phyloP scores from a whole-genome alignment of 2,329 filamentous ascomycete genomes.

The Penicillium italicum region DNA sequence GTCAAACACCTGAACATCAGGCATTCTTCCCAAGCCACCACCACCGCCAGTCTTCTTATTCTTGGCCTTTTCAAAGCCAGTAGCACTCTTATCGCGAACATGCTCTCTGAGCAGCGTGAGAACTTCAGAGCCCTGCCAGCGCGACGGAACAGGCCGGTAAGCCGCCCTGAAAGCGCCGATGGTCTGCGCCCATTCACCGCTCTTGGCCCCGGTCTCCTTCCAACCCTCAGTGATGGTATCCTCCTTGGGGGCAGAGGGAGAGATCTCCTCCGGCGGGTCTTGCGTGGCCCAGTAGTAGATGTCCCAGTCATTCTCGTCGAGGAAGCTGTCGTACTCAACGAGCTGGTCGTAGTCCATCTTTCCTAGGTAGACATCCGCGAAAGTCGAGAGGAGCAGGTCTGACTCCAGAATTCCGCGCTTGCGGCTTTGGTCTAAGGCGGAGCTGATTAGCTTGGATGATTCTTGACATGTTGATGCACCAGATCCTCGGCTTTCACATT shows the following conservation, averaged over 20 bases:
- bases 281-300: constrained; percentile 99
- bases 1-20: constrained; percentile 44
- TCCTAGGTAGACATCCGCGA: constrained; percentile 74
- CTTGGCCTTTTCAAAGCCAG: constrained; percentile 39
- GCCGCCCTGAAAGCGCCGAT: constrained; percentile 90
- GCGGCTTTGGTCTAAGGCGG: constrained; percentile 76
- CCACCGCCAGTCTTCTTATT: constrained; percentile 34
- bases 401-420: constrained; percentile 95
- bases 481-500: neutral
- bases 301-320: constrained; percentile 99
- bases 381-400: constrained; percentile 93
- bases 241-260: constrained; percentile 43
- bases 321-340: constrained; percentile 80
- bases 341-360: constrained; percentile 72
- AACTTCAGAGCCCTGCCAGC: constrained; percentile 83
- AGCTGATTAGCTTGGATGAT: constrained; percentile 6
- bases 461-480: neutral
- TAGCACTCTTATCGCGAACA: constrained; percentile 66
- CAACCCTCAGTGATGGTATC: constrained; percentile 44
- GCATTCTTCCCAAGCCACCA: constrained; percentile 48
- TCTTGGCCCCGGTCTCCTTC: constrained; percentile 52
- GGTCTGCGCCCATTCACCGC: constrained; percentile 94
- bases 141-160: constrained; percentile 79
- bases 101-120: constrained; percentile 73
- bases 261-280: constrained; percentile 54